A percentile compares a stretch with the other conserved stretches of the same genome.
Conservation (phyloP, 2,329 filamentous ascomycete species). For the Botrytis elliptica region DNA sequence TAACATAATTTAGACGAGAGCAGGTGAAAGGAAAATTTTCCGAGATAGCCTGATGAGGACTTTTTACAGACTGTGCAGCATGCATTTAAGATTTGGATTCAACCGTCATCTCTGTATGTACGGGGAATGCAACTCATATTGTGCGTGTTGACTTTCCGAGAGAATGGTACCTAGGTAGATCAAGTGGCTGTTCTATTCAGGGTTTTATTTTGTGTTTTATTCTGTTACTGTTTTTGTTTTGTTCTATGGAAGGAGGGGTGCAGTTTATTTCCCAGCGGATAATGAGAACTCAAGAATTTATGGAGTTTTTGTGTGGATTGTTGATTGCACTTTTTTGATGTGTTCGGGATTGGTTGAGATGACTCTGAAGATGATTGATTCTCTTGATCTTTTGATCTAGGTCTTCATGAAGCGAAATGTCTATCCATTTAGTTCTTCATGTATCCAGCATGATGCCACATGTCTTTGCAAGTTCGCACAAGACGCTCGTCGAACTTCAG, state of each 20-base stretch:
- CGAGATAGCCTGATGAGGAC: neutral
- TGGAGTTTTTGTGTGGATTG: no score
- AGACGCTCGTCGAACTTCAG: neutral
- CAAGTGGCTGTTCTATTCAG: neutral
- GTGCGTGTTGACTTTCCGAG: neutral
- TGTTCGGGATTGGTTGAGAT: neutral
- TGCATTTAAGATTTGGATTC: neutral
- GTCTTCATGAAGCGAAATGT: neutral
- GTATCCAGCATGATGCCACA: neutral
- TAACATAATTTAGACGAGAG: neutral
- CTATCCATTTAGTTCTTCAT: neutral
- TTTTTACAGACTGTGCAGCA: neutral
- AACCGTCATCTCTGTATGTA: neutral
- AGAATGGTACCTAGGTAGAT: neutral
- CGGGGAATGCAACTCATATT: neutral
- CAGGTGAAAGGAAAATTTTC: neutral
- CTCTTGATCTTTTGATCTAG: neutral
- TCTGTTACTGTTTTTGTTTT: neutral
- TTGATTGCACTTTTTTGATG: neutral
- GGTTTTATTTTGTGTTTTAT: neutral
- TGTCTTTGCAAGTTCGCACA: neutral
- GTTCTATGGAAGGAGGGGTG: neutral
- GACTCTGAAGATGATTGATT: neutral
- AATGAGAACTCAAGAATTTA: no score
- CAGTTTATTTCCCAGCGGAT: neutral